Base-by-base conservation (phyloP, 2,329 filamentous ascomycete genomes). In the Cladosporium austrohemisphaericum region DNA sequence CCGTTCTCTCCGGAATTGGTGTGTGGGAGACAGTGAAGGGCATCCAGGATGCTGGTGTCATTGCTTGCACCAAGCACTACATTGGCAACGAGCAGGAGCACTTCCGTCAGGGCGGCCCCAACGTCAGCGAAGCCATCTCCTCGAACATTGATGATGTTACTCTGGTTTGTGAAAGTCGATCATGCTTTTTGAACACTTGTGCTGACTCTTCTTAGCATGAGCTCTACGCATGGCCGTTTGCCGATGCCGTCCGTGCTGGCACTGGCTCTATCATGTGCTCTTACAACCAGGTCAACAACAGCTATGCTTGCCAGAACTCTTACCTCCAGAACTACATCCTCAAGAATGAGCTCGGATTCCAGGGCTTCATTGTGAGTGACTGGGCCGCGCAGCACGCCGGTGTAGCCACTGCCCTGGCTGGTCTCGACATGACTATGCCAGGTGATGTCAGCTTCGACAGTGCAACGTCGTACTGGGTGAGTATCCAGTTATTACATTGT, bases 351-450 rank as follows among this genome's bases (percentile, higher is more conserved):
- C 75, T 92, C 1, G 86, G 86, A 33, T 92, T 92, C 70, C 85
- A 89, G 57, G 87, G 87, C 0, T 88, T 88, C 59, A 77, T 92
- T 50, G 79, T 88, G 76, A 80, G 76, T 19, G 88, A 93, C 66
- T 64, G 81, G 78, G 73, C 79, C 56, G 88, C 85, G 4, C 85
- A 89, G 59, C 85, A 91, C 60, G 74, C 80, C 3, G 85, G 85
- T 55, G 82, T 79, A 4, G 72, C 80, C 20, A 79, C 77, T 28
- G 84, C 86, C 2, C 73, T 81, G 29, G 85, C 86, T 18, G 88
- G 88, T 31, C 73, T 93, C 19, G 89, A 94, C 66, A 90, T 93
- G 86, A 78, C 78, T n/a, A 93, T 93, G 88, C 86, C 86, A 1
- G 88, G 88, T 48, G 92, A 96, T 64, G 86, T 86, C 1, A 56